Base-by-base conservation (phyloP, 2,329 filamentous ascomycete species). In the Tolypocladium tropicale region DNA sequence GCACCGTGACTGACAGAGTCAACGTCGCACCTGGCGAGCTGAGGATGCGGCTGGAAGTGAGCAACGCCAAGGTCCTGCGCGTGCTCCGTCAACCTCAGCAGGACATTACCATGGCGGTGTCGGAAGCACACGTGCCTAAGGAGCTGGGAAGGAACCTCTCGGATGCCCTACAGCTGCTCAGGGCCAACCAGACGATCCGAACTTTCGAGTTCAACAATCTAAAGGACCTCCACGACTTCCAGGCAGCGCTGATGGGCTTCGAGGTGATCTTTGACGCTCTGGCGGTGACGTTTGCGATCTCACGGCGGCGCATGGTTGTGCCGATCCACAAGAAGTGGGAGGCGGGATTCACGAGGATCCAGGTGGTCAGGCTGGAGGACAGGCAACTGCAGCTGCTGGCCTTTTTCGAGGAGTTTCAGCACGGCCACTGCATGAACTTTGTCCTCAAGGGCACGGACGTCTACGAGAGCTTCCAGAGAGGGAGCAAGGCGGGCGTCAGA, bases 281-380 rank as follows among this genome's bases (percentile, higher is more conserved):
- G 54, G 90, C 90, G 6, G 77, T 80, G 9, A 84, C 83, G 0
- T 89, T 96, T 69, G 85, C 87, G 57, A 95, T 96, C 61, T 85
- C 91, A 1, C 84, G 91, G 33, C 84, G 89, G 52, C 83, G 89
- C 61, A 94, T 92, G 86, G 89, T 96, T 14, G 90, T 95, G 18
- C 90, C 90, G 0, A 93, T 96, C 61, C 89, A 95, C 74, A 95
- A 96, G 74, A 94, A 94, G 70, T 95, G 90, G 89, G 90, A 95
- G 67, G 89, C 91, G 2, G 83, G 79, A n/a, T 80, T 79, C 39
- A 89, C 89, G 10, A 84, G 92, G 37, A 77, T 96, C 9, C 91
- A 96, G 68, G 78, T 96, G 39, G 83, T 96, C 37, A 66, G 64
- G 55, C 79, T 84, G 61, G 85, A 87, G 61, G 88, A 91, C 59